Evolutionary conservation across 2,329 filamentous ascomycete species (phyloP).

Genomic region (Fusarium sp.): DNA sequence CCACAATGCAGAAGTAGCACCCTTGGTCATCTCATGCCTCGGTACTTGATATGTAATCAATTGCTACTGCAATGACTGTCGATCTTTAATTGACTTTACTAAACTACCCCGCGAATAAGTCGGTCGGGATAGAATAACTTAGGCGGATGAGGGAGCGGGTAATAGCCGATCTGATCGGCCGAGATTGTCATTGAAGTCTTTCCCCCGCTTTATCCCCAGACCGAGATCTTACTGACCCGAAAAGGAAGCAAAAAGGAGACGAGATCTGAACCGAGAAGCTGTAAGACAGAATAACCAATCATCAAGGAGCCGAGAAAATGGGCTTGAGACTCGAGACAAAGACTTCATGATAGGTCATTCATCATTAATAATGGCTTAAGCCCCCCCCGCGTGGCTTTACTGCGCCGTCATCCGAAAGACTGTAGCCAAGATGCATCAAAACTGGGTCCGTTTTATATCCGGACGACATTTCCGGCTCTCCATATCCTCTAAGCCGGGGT

Average conservation of each 20-base stretch:
- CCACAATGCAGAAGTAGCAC: not conserved
- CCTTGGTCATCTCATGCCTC: not conserved
- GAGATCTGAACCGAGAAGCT: no score
- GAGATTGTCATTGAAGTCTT: conserved; percentile 10
- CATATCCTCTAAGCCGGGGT: conserved; percentile 27
- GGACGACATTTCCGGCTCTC: conserved; percentile 39
- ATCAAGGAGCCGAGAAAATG: not conserved
- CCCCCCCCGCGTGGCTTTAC: conserved; percentile 6
- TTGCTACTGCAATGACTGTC: not conserved
- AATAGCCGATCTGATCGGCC: conserved; percentile 24
- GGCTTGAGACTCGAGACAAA: not conserved
- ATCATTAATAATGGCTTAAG: conserved; percentile 10
- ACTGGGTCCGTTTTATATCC: conserved; percentile 37
- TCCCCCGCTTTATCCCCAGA: conserved; percentile 36
- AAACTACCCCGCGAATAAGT: conserved; percentile 11
- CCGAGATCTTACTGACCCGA: conserved; percentile 6
- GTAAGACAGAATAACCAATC: not conserved
- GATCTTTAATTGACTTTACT: not conserved
- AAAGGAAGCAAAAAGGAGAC: conserved; percentile 23
- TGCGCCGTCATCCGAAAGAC: conserved; percentile 37
- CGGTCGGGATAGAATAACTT: not conserved
- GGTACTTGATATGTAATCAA: not conserved
- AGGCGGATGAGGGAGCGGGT: conserved; percentile 13
- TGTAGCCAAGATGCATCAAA: conserved; percentile 11
- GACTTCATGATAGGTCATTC: not conserved